Percentiles rank a stretch among this genome's conserved stretches.
phyloP scores from a whole-genome alignment of 2,329 filamentous ascomycete species.

The Ophiostoma ulmi region DNA sequence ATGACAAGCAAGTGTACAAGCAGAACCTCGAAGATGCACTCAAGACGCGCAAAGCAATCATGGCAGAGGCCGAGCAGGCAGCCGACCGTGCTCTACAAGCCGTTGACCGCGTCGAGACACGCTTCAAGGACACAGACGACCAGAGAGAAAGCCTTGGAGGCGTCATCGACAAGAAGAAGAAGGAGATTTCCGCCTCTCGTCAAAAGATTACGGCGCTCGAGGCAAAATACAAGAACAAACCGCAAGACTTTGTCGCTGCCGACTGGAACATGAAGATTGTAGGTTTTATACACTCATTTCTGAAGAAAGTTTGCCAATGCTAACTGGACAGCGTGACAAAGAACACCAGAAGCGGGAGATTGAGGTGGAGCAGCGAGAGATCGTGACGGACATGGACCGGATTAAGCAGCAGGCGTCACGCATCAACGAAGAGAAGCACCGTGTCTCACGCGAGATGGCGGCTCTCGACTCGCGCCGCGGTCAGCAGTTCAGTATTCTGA shows the following conservation, averaged over 20 bases:
- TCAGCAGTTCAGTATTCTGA: slow-evolving; percentile 12
- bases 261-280: slow-evolving; percentile 65
- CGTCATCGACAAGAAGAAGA: slow-evolving; percentile 46
- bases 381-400: slow-evolving; percentile 29
- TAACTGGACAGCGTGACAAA: slow-evolving; percentile 44
- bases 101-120: slow-evolving; percentile 37
- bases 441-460: slow-evolving; percentile 37
- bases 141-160: slow-evolving; percentile 50
- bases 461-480: slow-evolving; percentile 58
- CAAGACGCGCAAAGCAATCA: slow-evolving; percentile 47
- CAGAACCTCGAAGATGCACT: slow-evolving; percentile 52
- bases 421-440: slow-evolving; percentile 24
- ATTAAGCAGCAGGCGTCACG: slow-evolving; percentile 19
- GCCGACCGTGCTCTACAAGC: slow-evolving; percentile 43
- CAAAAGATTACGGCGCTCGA: slow-evolving; percentile 59
- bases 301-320: slow-evolving; percentile 18
- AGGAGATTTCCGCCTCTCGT: slow-evolving; percentile 47
- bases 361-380: slow-evolving; percentile 39
- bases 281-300: no score
- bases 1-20: slow-evolving; percentile 64
- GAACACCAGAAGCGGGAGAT: slow-evolving; percentile 53
- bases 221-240: slow-evolving; percentile 56
- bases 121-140: slow-evolving; percentile 45
- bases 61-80: slow-evolving; percentile 51
- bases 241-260: slow-evolving; percentile 61